A percentile compares a stretch with the other conserved stretches of the same genome.
These are phyloP conservation scores for Massarina eburnea DNA, from an alignment of 2,329 filamentous ascomycete genomes.

Conservation along the genomic window DNA sequence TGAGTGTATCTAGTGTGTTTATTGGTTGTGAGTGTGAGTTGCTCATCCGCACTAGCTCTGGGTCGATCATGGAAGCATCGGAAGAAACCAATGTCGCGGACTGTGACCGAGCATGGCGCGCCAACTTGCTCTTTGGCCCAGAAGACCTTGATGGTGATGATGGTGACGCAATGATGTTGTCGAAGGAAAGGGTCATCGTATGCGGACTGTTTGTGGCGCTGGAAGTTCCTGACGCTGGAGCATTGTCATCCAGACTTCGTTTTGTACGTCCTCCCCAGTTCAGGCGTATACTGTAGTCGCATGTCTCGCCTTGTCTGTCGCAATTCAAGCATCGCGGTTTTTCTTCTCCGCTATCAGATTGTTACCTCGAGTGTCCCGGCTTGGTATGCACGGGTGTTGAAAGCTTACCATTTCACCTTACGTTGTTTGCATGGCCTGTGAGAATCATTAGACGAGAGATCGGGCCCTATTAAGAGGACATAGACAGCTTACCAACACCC, in stretches of 20 bases:
- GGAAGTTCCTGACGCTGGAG: conserved; percentile 24
- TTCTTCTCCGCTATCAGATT: conserved; percentile 63
- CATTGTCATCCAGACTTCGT: conserved; percentile 54
- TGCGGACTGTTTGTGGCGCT: conserved; percentile 33
- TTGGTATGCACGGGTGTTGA: background rate
- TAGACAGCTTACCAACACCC: conserved; percentile 61
- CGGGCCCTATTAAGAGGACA: background rate
- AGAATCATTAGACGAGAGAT: background rate
- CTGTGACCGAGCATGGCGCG: conserved; percentile 25
- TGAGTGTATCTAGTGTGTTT: conserved; percentile 9
- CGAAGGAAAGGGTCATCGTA: conserved; percentile 31
- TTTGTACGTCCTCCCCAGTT: conserved; percentile 78
- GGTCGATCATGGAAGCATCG: conserved; percentile 27
- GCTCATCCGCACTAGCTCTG: conserved; percentile 23
- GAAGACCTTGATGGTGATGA: conserved; percentile 21
- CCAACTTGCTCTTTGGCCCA: conserved; percentile 10
- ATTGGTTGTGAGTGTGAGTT: conserved; percentile 17
- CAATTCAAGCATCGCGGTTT: conserved; percentile 74
- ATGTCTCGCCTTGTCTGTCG: conserved; percentile 68
- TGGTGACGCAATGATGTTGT: conserved; percentile 22
- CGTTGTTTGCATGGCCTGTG: conserved; percentile 75
- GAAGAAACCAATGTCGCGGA: conserved; percentile 28
- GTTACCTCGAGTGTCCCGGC: conserved; percentile 16
- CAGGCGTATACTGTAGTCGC: conserved; percentile 78
- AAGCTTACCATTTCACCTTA: conserved; percentile 70